Conservation (phyloP, 2,329 filamentous ascomycete genomes). For the Beauveria medogensis region DNA sequence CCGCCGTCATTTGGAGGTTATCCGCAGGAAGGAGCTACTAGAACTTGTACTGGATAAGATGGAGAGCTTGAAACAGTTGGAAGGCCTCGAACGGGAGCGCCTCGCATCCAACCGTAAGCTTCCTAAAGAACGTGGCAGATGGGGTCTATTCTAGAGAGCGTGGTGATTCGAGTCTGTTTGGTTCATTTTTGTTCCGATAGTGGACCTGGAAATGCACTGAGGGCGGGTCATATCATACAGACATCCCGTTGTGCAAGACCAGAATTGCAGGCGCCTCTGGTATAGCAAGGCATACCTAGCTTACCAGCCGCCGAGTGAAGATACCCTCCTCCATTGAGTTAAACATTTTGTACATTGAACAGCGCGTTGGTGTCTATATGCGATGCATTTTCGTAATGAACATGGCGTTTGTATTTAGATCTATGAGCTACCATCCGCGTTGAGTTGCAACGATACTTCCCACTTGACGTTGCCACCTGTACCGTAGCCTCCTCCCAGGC, state of each 20-base stretch:
- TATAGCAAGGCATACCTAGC: not conserved
- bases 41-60: constrained; percentile 95
- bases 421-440: constrained; percentile 21
- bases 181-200: not conserved
- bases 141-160: constrained; percentile 39
- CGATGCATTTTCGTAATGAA: not conserved
- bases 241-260: not conserved
- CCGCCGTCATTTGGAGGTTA: constrained; percentile 80
- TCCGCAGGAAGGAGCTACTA: constrained; percentile 82
- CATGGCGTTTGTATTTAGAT: not conserved
- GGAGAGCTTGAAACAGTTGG: constrained; percentile 78
- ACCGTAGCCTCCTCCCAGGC: constrained; percentile 82
- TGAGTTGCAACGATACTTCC: constrained; percentile 87
- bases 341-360: not conserved
- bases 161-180: not conserved
- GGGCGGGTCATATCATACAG: not conserved
- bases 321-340: constrained; percentile 22
- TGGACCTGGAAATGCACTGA: not conserved
- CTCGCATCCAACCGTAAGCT: constrained; percentile 17
- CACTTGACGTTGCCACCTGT: constrained; percentile 70
- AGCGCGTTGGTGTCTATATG: not conserved
- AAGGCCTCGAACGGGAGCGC: constrained; percentile 60
- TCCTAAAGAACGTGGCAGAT: constrained; percentile 37
- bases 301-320: constrained; percentile 13
- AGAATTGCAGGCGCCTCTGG: not conserved